Conservation (phyloP, 805 yeast species). For the Starmerella cellae region DNA sequence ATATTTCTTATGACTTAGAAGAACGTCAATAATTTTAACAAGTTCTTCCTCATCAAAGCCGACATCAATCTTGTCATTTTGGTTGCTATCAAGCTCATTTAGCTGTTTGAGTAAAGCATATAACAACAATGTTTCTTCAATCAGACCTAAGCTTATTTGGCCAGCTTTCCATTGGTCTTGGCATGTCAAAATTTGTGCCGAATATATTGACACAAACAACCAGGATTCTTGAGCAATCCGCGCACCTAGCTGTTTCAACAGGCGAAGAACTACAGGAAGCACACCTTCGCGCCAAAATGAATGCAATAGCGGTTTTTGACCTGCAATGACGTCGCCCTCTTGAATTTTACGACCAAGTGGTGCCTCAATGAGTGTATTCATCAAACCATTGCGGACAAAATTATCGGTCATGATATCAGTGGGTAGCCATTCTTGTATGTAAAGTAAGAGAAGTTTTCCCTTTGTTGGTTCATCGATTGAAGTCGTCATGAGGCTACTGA, state of each 20-base stretch:
- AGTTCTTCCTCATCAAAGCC: constrained; percentile 40
- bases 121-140: constrained; percentile 58
- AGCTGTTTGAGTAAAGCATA: constrained; percentile 50
- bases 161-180: constrained; percentile 55
- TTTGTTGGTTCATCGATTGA: constrained; percentile 51
- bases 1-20: constrained; percentile 77
- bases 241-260: constrained; percentile 51
- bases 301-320: constrained; percentile 44
- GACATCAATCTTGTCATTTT: constrained; percentile 2
- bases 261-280: constrained; percentile 48
- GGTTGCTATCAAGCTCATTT: constrained; percentile 18
- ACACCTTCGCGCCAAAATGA: constrained; percentile 79
- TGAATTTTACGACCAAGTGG: constrained; percentile 56
- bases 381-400: constrained; percentile 50
- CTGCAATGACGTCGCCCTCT: constrained; percentile 47
- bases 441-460: constrained; percentile 59
- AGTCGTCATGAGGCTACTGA: constrained; percentile 39
- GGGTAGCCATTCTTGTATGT: constrained; percentile 53
- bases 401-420: constrained; percentile 49
- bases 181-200: constrained; percentile 51
- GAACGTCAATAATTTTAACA: constrained; percentile 48
- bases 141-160: constrained; percentile 35
- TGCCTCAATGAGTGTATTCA: constrained; percentile 57
- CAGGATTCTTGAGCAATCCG: constrained; percentile 52
- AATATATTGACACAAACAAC: constrained; percentile 48